These are phyloP conservation scores for Salix purpurea DNA, from an alignment of 345 rosid species.

Conservation along the genomic window DNA sequence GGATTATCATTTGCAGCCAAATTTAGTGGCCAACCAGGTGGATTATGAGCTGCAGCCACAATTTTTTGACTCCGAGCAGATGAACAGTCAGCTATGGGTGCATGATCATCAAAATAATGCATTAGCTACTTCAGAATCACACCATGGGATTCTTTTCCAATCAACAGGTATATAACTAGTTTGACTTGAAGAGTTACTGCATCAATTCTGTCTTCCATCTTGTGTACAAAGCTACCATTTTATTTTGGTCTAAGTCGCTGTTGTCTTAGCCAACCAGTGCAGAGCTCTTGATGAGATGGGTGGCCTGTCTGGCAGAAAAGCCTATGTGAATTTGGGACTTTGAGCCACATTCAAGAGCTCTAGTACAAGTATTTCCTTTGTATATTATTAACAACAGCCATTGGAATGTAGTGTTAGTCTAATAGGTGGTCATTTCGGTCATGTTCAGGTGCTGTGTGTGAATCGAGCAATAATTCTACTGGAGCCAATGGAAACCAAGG, in stretches of 20 bases:
- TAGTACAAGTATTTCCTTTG: constrained; percentile 34
- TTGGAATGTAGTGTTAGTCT: constrained; percentile 13
- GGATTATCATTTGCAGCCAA: constrained; percentile 11
- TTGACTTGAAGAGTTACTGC: constrained; percentile 3
- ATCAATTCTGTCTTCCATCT: constrained; percentile 12
- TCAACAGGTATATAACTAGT: constrained; percentile 43
- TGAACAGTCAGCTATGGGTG: constrained; percentile 33
- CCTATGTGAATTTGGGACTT: constrained; percentile 29
- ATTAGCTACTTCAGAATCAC: constrained; percentile 15
- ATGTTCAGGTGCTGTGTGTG: constrained; percentile 41
- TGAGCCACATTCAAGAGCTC: constrained; percentile 50
- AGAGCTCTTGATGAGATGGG: constrained; percentile 47
- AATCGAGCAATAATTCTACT: constrained; percentile 10
- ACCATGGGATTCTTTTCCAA: constrained; percentile 12
- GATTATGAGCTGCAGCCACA: constrained; percentile 31
- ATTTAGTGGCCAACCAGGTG: constrained; percentile 13
- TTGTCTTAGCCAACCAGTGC: constrained; percentile 35
- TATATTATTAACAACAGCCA: neutral
- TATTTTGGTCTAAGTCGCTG: constrained; percentile 39
- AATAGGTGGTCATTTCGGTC: constrained; percentile 14
- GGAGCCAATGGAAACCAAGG: constrained; percentile 30
- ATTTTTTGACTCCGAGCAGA: constrained; percentile 22
- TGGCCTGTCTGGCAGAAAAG: constrained; percentile 37
- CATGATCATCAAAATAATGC: constrained; percentile 34
- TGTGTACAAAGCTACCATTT: constrained; percentile 25